Conservation (phyloP, 306 rosid genomes). For the Cyclanthera cordifolia region DNA sequence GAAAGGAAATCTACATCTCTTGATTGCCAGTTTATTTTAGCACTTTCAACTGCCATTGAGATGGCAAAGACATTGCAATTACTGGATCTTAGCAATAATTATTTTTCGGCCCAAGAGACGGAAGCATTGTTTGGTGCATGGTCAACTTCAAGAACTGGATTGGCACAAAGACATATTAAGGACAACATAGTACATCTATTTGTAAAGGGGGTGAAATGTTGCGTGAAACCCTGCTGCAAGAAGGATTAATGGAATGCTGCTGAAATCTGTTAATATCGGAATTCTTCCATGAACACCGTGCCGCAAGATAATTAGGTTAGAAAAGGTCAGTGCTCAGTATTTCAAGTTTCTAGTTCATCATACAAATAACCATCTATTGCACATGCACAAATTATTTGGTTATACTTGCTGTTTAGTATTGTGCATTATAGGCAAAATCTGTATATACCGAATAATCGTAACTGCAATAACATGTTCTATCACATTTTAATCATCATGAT, state of each 20-base stretch:
- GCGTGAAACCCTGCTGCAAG: constrained; percentile 80
- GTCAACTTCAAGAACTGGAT: constrained; percentile 38
- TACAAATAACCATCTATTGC: neutral
- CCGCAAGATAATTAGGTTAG: neutral
- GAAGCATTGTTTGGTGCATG: constrained; percentile 50
- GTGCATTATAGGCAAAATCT: neutral
- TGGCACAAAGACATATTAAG: constrained; percentile 47
- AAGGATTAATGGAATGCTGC: constrained; percentile 23
- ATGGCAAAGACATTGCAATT: constrained; percentile 42
- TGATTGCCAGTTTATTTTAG: constrained; percentile 27
- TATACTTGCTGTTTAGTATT: neutral
- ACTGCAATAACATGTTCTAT: too few relatives aligned
- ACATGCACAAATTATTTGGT: neutral
- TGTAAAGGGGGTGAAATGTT: constrained; percentile 52
- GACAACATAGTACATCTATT: constrained; percentile 42
- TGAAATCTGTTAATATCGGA: neutral
- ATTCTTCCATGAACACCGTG: neutral
- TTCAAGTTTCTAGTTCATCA: neutral
- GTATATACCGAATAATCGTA: neutral
- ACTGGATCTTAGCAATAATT: constrained; percentile 69
- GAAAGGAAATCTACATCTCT: constrained; percentile 32
- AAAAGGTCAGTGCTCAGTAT: neutral
- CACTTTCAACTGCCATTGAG: constrained; percentile 46
- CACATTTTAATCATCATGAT: too few relatives aligned
- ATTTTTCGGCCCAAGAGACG: constrained; percentile 39